Conservation (phyloP, 1,284 basidiomycete species). For the Sparassis latifolia region DNA sequence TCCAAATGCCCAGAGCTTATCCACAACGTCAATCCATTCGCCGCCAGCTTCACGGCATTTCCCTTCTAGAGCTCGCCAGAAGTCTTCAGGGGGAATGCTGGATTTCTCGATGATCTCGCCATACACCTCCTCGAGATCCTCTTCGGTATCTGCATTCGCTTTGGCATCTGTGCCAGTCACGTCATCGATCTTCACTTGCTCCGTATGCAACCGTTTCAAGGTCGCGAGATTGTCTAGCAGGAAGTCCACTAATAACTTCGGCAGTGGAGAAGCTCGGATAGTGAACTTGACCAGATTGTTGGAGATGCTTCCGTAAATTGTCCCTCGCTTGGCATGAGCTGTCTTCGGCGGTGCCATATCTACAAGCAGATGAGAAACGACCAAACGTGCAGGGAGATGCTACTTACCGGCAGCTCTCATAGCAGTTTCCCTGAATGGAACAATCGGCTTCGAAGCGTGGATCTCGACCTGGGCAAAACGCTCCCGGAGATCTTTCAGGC, state of each 20-base stretch:
- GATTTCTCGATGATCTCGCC: constrained; percentile 52
- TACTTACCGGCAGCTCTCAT: constrained; percentile 66
- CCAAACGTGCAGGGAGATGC: neutral
- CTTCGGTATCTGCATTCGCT: constrained; percentile 17
- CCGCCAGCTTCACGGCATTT: constrained; percentile 66
- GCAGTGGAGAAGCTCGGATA: constrained; percentile 79
- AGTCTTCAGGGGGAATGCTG: constrained; percentile 66
- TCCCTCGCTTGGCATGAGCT: constrained; percentile 69
- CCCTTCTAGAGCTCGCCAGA: constrained; percentile 72
- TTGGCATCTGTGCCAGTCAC: constrained; percentile 9
- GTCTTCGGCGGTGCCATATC: constrained; percentile 90
- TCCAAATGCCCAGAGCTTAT: constrained; percentile 88
- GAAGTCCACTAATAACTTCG: constrained; percentile 62
- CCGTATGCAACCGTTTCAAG: constrained; percentile 42
- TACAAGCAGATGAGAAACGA: constrained; percentile 13
- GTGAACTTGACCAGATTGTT: constrained; percentile 79
- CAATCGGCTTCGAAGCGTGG: constrained; percentile 91
- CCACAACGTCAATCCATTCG: constrained; percentile 75
- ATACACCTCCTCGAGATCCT: constrained; percentile 30
- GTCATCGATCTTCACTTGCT: constrained; percentile 35
- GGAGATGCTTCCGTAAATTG: constrained; percentile 64
- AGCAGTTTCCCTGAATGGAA: constrained; percentile 96
- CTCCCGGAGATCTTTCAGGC: constrained; percentile 91
- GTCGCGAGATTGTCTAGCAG: constrained; percentile 67
- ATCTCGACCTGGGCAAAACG: constrained; percentile 92